Percentiles rank a stretch among this genome's conserved stretches.
phyloP scores from a whole-genome alignment of 331 rosid genomes.

The Quercus phellos region DNA sequence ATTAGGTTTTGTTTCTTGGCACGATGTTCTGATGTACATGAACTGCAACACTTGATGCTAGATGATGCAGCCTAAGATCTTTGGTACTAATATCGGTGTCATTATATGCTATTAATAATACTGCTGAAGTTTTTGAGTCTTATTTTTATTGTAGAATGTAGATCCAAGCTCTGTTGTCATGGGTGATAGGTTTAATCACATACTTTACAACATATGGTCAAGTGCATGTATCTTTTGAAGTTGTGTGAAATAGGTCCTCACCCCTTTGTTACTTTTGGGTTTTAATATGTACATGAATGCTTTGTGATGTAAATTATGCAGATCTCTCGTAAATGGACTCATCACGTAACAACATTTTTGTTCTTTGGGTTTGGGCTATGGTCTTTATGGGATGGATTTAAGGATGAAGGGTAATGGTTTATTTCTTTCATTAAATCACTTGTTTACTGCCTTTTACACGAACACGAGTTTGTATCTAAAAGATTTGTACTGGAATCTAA shows the following conservation, averaged over 20 bases:
- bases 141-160: neutral
- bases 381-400: slow-evolving; percentile 88
- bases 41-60: neutral
- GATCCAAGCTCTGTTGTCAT: neutral
- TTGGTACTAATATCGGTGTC: neutral
- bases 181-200: neutral
- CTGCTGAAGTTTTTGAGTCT: neutral
- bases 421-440: slow-evolving; percentile 11
- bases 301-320: slow-evolving; percentile 32
- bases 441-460: slow-evolving; percentile 12
- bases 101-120: neutral
- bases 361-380: slow-evolving; percentile 86
- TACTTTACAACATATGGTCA: neutral
- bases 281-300: neutral
- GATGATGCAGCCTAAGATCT: neutral
- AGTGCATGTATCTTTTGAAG: neutral
- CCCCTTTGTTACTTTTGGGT: slow-evolving; percentile 1
- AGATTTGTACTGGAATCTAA: slow-evolving; percentile 8
- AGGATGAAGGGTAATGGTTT: slow-evolving; percentile 57
- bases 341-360: slow-evolving; percentile 78
- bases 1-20: neutral
- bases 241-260: slow-evolving; percentile 4
- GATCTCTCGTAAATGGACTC: slow-evolving; percentile 83
- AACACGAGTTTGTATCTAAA: slow-evolving; percentile 1
- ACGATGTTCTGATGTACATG: neutral